Evolutionary conservation across 768 basidiomycete genomes (phyloP).

Genomic region (Flagelloscypha sp.): DNA sequence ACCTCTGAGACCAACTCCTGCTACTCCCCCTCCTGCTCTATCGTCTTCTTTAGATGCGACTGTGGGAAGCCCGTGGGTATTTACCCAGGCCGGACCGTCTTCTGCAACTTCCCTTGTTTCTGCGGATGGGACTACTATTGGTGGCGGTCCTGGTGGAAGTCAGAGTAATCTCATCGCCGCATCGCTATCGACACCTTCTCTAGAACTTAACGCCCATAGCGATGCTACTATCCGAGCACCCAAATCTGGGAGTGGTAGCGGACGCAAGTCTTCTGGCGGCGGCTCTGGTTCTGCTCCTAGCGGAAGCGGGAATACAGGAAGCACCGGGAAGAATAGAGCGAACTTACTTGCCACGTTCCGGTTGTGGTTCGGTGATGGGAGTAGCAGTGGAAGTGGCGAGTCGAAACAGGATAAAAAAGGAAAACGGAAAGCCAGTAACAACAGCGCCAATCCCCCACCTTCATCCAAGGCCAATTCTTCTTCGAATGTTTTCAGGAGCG

Average conservation of each 20-base stretch:
- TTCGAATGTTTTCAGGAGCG: no score
- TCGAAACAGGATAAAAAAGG: constrained; percentile 80
- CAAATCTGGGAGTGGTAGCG: constrained; percentile 22
- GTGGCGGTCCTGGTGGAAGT: no score
- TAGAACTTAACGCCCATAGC: no score
- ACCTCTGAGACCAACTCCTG: constrained; percentile 45
- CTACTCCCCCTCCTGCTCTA: constrained; percentile 36
- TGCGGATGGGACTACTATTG: no score
- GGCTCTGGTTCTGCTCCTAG: no score
- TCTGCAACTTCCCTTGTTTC: no score
- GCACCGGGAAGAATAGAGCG: constrained; percentile 60
- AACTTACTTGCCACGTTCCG: constrained; percentile 81
- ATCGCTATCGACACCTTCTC: constrained; percentile 44
- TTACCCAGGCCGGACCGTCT: no score
- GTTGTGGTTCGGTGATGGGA: constrained; percentile 92
- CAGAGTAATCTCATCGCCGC: no score
- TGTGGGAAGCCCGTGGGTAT: constrained; percentile 68
- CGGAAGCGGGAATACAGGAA: constrained; percentile 12
- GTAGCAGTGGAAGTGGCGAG: no score
- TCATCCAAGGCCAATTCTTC: no score
- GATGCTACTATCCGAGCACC: constrained; percentile 40
- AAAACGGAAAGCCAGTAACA: constrained; percentile 71
- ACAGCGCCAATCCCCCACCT: no score
- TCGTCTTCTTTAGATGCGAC: constrained; percentile 40
- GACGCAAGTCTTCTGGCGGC: constrained; percentile 14